These are phyloP conservation scores for Colletotrichum phormii DNA, from an alignment of 2,329 filamentous ascomycete species.

Conservation along the genomic window DNA sequence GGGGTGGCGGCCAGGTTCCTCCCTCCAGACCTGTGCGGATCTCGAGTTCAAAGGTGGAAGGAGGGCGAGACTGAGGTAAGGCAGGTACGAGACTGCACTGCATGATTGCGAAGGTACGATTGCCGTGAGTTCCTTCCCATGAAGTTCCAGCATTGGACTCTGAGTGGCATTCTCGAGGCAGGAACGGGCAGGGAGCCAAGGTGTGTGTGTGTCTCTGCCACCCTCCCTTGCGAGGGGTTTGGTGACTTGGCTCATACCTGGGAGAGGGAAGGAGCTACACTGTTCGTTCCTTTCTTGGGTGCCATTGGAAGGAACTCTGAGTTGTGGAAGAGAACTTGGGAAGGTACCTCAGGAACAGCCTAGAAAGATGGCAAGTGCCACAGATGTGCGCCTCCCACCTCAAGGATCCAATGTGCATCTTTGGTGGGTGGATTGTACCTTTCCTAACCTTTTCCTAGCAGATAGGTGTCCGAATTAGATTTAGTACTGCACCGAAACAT, in stretches of 20 bases:
- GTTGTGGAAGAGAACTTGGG: neutral
- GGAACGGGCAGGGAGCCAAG: neutral
- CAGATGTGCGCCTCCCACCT: neutral
- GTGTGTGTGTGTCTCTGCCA: neutral
- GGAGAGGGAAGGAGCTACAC: neutral
- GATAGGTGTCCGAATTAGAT: neutral
- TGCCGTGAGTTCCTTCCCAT: neutral
- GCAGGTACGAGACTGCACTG: no score
- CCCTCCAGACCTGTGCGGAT: neutral
- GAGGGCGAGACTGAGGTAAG: neutral
- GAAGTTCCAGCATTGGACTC: neutral
- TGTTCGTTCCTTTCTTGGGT: neutral
- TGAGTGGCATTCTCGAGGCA: neutral
- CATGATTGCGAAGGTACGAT: neutral
- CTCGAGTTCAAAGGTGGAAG: neutral
- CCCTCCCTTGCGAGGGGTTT: neutral
- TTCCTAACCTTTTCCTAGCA: no score
- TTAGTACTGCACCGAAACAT: slow-evolving; percentile 1
- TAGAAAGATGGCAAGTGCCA: neutral
- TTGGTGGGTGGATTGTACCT: neutral
- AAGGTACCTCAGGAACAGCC: neutral
- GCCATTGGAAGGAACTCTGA: neutral
- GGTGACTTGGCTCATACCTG: neutral
- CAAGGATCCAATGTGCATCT: neutral
- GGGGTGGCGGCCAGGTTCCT: neutral